These are phyloP conservation scores for Coccinonectria pachysandricola DNA, from an alignment of 2,329 filamentous ascomycete genomes.

Conservation along the genomic window DNA sequence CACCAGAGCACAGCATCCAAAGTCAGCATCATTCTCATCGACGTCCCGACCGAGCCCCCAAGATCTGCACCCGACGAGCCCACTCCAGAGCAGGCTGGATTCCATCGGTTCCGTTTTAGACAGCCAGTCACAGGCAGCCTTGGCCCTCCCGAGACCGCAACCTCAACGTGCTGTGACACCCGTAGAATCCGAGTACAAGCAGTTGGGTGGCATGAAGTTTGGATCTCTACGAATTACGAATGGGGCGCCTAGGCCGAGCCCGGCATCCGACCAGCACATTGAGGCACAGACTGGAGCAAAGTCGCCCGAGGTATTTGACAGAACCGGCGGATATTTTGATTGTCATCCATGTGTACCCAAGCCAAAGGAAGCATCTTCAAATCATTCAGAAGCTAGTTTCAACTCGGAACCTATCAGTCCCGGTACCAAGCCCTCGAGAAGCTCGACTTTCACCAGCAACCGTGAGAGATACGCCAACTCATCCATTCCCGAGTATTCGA, in stretches of 20 bases:
- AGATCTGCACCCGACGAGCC: conserved; percentile 28
- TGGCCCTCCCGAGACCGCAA: conserved; percentile 8
- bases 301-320: conserved; percentile 2
- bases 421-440: not conserved
- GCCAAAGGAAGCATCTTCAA: not conserved
- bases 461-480: conserved; percentile 9
- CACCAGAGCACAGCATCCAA: conserved; percentile 27
- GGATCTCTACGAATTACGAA: conserved; percentile 54
- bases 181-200: conserved; percentile 45
- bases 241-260: conserved; percentile 42
- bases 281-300: conserved; percentile 4
- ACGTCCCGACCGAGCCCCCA: conserved; percentile 24
- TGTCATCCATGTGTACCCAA: too few species aligned
- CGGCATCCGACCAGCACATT: conserved; percentile 12
- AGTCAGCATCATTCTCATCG: conserved; percentile 9
- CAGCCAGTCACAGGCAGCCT: too few species aligned
- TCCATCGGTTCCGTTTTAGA: conserved; percentile 30
- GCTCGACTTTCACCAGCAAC: not conserved
- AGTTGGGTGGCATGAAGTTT: conserved; percentile 52
- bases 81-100: conserved; percentile 26
- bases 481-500: conserved; percentile 26
- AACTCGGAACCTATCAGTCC: not conserved
- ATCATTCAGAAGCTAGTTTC: not conserved
- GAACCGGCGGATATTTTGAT: conserved; percentile 8
- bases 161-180: conserved; percentile 26